A percentile compares a stretch with the other conserved stretches of the same genome.
Conservation (phyloP, 164 flowering plant species). For the Santalum album region DNA sequence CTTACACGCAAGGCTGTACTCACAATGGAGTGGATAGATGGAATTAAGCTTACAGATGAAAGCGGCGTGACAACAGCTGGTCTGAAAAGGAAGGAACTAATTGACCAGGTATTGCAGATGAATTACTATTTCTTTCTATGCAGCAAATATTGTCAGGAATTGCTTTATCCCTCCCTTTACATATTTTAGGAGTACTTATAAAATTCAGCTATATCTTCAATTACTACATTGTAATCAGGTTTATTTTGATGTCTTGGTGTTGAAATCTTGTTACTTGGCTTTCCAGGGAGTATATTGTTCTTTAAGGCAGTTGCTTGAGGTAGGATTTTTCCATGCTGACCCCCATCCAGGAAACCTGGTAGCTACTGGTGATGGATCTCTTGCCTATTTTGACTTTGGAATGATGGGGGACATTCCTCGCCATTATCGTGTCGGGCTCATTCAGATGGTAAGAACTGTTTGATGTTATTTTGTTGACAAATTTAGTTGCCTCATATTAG, state of each 20-base stretch:
- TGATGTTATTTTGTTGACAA: no score
- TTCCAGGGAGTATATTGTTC: slow-evolving; percentile 84
- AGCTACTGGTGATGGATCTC: slow-evolving; percentile 65
- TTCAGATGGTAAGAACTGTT: slow-evolving; percentile 62
- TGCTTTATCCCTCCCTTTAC: not conserved
- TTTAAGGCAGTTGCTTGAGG: slow-evolving; percentile 88
- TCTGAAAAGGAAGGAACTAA: slow-evolving; percentile 55
- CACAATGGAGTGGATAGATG: slow-evolving; percentile 98
- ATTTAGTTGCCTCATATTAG: no score
- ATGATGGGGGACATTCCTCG: slow-evolving; percentile 99
- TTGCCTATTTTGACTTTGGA: slow-evolving; percentile 96
- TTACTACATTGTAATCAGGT: not conserved
- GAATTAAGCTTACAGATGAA: slow-evolving; percentile 90
- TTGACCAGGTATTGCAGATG: slow-evolving; percentile 58
- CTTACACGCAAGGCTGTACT: slow-evolving; percentile 78
- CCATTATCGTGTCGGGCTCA: slow-evolving; percentile 89
- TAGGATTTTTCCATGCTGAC: slow-evolving; percentile 98
- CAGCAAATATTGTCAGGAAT: not conserved
- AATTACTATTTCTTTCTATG: not conserved
- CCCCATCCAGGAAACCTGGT: slow-evolving; percentile 98
- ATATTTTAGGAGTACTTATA: not conserved
- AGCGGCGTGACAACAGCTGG: slow-evolving; percentile 39
- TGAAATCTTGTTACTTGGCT: slow-evolving; percentile 5
- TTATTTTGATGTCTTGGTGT: no score
- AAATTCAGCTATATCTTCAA: not conserved